A percentile compares a stretch with the other conserved stretches of the same genome.
These are phyloP conservation scores for Paramecium sexaurelia DNA, from an alignment of 73 alveolate genomes.

Conservation along the genomic window DNA sequence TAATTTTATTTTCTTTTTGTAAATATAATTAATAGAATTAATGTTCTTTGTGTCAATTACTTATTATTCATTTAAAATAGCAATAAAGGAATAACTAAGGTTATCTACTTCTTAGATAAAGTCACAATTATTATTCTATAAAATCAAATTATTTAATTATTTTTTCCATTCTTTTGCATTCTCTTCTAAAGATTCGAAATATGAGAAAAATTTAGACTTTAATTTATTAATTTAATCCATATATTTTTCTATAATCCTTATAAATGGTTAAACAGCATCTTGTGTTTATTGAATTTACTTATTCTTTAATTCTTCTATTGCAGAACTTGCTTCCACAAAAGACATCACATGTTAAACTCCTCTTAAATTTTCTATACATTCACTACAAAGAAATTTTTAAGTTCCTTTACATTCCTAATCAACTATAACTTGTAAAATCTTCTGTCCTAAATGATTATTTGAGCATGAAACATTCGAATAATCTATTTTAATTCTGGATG, in stretches of 20 bases:
- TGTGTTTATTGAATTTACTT: neutral
- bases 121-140: neutral
- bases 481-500: neutral
- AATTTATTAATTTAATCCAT: neutral
- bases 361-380: neutral
- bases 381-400: neutral
- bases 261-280: neutral
- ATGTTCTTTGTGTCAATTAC: neutral
- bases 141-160: neutral
- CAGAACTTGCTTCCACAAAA: neutral
- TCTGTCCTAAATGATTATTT: neutral
- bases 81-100: neutral
- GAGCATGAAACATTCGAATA: neutral
- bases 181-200: neutral
- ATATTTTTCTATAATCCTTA: neutral
- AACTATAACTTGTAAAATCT: neutral
- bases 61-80: neutral
- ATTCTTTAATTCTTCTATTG: neutral
- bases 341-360: neutral
- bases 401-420: neutral
- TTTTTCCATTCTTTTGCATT: neutral
- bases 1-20: neutral
- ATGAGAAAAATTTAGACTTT: neutral
- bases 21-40: neutral
- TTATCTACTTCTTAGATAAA: neutral